Percentiles rank a stretch among this genome's conserved stretches.
phyloP scores from a whole-genome alignment of 2,329 filamentous ascomycete species.

The Penicillium freii region DNA sequence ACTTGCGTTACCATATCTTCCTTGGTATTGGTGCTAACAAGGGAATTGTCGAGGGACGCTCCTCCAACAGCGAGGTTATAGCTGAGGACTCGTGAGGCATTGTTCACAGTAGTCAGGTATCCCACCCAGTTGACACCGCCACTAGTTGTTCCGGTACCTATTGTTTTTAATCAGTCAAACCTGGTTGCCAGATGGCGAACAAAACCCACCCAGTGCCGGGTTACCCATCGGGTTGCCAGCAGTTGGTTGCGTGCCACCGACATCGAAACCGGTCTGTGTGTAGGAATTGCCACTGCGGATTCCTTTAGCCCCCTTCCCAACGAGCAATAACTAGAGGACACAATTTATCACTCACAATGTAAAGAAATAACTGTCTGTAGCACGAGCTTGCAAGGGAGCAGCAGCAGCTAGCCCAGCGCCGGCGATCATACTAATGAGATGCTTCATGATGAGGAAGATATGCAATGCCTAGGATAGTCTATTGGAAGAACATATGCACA shows the following conservation, averaged over 20 bases:
- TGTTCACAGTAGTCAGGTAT: constrained; percentile 49
- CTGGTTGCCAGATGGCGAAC: not conserved
- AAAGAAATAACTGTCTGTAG: constrained; percentile 38
- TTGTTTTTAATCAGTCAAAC: constrained; percentile 16
- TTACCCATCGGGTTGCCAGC: constrained; percentile 60
- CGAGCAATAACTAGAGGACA: too few relatives aligned
- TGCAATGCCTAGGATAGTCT: not conserved
- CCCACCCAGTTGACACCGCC: constrained; percentile 56
- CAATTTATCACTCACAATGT: constrained; percentile 37
- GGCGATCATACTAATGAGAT: constrained; percentile 9
- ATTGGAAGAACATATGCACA: not conserved
- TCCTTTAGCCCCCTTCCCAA: not conserved
- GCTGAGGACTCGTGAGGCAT: constrained; percentile 47
- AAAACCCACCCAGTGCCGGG: constrained; percentile 41
- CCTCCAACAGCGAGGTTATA: constrained; percentile 58
- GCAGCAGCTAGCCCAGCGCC: constrained; percentile 18
- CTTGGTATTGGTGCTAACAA: constrained; percentile 53
- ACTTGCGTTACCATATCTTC: constrained; percentile 51
- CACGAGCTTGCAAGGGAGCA: constrained; percentile 13
- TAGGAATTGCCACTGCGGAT: constrained; percentile 57
- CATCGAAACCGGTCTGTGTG: constrained; percentile 59
- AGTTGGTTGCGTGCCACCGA: constrained; percentile 52
- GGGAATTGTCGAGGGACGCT: constrained; percentile 52
- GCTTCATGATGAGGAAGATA: constrained; percentile 10
- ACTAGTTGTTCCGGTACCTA: constrained; percentile 50